Base-by-base conservation (phyloP, 2,329 filamentous ascomycete species). In the Reticulascus tulasneorum region DNA sequence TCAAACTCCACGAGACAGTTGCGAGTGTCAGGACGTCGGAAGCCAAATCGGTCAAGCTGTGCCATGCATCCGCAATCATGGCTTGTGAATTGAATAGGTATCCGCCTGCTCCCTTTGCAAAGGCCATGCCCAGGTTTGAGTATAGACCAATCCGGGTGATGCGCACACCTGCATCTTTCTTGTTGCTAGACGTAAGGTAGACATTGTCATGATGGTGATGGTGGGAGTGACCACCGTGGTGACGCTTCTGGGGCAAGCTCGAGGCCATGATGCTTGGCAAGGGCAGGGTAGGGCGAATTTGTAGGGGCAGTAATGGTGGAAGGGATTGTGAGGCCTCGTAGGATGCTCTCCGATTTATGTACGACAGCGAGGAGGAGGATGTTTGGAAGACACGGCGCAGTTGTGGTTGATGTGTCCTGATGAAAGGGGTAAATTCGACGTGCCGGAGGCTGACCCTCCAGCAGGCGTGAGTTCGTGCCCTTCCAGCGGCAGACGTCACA, bases 1-100 rank as follows among this genome's bases (percentile, higher is more conserved):
- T 88, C 42, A 97, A 66, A 41, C 90, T 94, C 81, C 86, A 95
- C 15, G 90, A 91, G 29, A 98, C 90, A 9, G 93, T 98, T 12
- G 87, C 86, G 15, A 98, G 75, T 1, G 93, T 98, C 60, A 96
- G 80, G 50, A 98, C 75, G 60, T 98, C 93, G 35, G 90, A 96
- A 42, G 94, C 88, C 38, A 98, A 77, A 63, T 98, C 93, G 31
- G 91, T 94, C 48, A 97, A 75, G 53, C 89, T 91, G 67, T 98
- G 93, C 67, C 94, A 91, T 37, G 88, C 93, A 60, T 98, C 93
- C 55, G 93, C 90, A 41, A 90, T 72, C 72, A 95, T 85, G 40
- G 87, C 84, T 64, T 96, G 89, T 28, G 90, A 96, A 62, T 96
- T 90, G 72, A 98, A 97, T 48, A 84, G 70, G 67, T 93, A 95